These are phyloP conservation scores for Incumbomyces lentus DNA, from an alignment of 2,329 filamentous ascomycete genomes.

Conservation along the genomic window DNA sequence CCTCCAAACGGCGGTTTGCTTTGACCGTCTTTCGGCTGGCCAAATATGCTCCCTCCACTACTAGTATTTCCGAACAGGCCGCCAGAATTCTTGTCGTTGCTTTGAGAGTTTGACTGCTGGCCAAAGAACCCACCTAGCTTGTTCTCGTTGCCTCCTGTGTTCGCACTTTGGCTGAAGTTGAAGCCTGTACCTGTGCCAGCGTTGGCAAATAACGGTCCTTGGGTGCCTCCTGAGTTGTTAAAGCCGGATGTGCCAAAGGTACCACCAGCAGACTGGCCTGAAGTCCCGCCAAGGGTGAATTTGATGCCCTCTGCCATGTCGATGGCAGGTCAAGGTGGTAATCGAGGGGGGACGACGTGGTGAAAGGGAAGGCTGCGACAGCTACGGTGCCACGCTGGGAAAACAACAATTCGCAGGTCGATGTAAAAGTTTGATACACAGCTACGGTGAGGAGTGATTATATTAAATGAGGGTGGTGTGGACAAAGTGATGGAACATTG, in stretches of 20 bases:
- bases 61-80: background rate
- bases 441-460: too few species aligned
- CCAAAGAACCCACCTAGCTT: slow-evolving; percentile 7
- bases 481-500: too few species aligned
- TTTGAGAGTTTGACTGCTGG: background rate
- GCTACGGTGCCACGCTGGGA: too few species aligned
- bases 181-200: slow-evolving; percentile 10
- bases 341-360: too few species aligned
- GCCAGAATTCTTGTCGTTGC: background rate
- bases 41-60: background rate
- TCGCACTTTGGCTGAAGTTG: slow-evolving; percentile 11
- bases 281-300: background rate
- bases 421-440: too few species aligned
- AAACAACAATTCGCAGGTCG: too few species aligned
- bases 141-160: background rate
- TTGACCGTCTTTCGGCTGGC: background rate
- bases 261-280: slow-evolving; percentile 9
- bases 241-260: slow-evolving; percentile 15
- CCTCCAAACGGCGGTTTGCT: slow-evolving; percentile 6
- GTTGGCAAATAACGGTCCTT: slow-evolving; percentile 14
- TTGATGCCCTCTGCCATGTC: background rate
- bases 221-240: slow-evolving; percentile 9
- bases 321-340: too few species aligned
- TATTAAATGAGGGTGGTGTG: too few species aligned
- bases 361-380: too few species aligned